These are phyloP conservation scores for Fermentozyma sake DNA, from an alignment of 1,139 yeast genomes.

Conservation along the genomic window DNA sequence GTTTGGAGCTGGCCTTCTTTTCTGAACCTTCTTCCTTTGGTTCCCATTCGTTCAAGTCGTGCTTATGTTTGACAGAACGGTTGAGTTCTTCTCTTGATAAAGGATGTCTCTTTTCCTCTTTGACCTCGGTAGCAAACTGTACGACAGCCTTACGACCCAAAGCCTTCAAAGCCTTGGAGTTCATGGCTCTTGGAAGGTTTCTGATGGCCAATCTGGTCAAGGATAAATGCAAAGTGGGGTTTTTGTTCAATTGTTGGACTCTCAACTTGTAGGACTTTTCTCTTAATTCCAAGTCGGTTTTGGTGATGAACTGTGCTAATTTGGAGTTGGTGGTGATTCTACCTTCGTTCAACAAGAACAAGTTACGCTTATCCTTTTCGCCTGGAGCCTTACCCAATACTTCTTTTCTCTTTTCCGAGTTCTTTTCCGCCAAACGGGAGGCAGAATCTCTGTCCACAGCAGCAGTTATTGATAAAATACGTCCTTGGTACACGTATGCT, in stretches of 20 bases:
- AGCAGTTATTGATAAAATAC: slow-evolving; percentile 76
- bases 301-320: slow-evolving; percentile 63
- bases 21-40: slow-evolving; percentile 32
- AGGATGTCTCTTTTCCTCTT: slow-evolving; percentile 70
- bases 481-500: slow-evolving; percentile 86
- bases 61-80: slow-evolving; percentile 69
- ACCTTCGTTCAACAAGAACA: slow-evolving; percentile 90
- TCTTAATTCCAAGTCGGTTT: slow-evolving; percentile 79
- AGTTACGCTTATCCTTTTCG: slow-evolving; percentile 77
- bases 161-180: slow-evolving; percentile 81
- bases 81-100: slow-evolving; percentile 83
- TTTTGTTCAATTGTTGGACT: slow-evolving; percentile 84
- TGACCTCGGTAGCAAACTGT: slow-evolving; percentile 90
- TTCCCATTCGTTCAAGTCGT: slow-evolving; percentile 30
- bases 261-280: slow-evolving; percentile 84
- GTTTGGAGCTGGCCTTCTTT: slow-evolving; percentile 59
- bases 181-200: slow-evolving; percentile 91
- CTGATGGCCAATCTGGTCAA: slow-evolving; percentile 91
- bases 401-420: slow-evolving; percentile 69
- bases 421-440: slow-evolving; percentile 63
- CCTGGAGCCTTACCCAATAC: slow-evolving; percentile 75
- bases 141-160: slow-evolving; percentile 93
- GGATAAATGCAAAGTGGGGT: slow-evolving; percentile 86
- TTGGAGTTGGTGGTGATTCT: slow-evolving; percentile 79
- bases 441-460: slow-evolving; percentile 92